These are phyloP conservation scores for Eucalyptus caleyi DNA, from an alignment of 345 rosid species.

Conservation along the genomic window DNA sequence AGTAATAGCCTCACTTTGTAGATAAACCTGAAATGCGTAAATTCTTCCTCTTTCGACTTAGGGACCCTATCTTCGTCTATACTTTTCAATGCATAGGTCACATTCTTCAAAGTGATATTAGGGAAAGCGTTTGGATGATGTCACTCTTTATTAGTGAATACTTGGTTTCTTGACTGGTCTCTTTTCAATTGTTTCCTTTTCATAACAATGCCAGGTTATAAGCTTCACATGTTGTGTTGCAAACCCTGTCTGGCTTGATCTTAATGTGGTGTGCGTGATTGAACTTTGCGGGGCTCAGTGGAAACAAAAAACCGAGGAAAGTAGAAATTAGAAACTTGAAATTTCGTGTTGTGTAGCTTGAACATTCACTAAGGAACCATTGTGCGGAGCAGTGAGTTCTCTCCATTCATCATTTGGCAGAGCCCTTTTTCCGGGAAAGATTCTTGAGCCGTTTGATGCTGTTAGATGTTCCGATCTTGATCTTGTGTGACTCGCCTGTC, in stretches of 20 bases:
- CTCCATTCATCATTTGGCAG: not conserved
- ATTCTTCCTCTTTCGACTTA: constrained; percentile 2
- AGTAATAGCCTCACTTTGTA: not conserved
- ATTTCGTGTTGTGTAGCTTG: not conserved
- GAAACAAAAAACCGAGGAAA: not conserved
- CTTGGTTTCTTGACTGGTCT: not conserved
- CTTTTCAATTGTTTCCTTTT: not conserved
- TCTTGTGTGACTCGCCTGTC: constrained; percentile 12
- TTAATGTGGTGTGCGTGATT: not conserved
- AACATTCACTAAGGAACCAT: not conserved
- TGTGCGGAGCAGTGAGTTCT: not conserved
- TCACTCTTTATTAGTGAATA: not conserved
- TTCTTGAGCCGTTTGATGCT: constrained; percentile 59
- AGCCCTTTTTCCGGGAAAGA: constrained; percentile 25
- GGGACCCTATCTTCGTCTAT: not conserved
- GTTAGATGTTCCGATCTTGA: constrained; percentile 15
- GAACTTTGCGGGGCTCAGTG: not conserved
- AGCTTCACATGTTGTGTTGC: not conserved
- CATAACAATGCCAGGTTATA: not conserved
- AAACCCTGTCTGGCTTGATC: not conserved
- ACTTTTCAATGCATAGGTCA: not conserved
- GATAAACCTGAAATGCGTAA: constrained; percentile 8
- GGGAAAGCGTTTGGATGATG: not conserved
- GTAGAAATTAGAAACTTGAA: not conserved
- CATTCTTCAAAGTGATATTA: not conserved